Evolutionary conservation across 305 asterid genomes (phyloP), one percentile per base, ranked within the genome.

Genomic region (Withania somnifera): DNA sequence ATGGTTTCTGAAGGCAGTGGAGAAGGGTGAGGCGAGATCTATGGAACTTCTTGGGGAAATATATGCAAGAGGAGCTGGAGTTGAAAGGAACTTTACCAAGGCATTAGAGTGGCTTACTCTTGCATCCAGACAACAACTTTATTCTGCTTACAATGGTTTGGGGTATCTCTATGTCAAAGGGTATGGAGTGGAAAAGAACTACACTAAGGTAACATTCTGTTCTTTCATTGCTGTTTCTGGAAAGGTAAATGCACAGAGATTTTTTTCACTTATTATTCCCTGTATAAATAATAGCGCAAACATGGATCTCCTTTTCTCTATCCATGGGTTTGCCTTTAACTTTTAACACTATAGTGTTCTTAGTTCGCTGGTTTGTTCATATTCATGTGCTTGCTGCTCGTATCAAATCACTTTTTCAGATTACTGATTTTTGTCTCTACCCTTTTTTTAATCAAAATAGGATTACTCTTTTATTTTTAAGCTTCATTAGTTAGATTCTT

Each of bases 41-140:
- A 95, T 95, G 99, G 99, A 95, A 88, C 97, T 95, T 84, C 98
- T 95, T 66, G 99, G 99, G 47, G 99, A 95, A 91, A 92, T 95
- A 56, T 94, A 94, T 87, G 97, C 97, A 40, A 90, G 95, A 85
- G 98, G 99, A 26, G 99, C 97, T 54, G 99, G 97, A 82, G 94
- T 94, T 80, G 98, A 95, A 87, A 90, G 93, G 85, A 94, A 95
- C 91, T 94, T 90, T 89, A 91, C 95, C 11, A 93, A 94, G 85
- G 98, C 99, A 28, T 89, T 95, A 53, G 98, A 94, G 86, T 95
- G 98, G 98, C 91, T 95, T 75, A 93, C 95, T 22, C 96, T 93
- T 83, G 98, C 99, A 68, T 94, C 98, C 83, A 90, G 77, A 85
- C 97, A 95, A 61, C 96, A 95, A 54, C 97, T 91, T 82, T 91